Base-by-base conservation (phyloP, 768 basidiomycete genomes). In the Kwoniella botswanensis region DNA sequence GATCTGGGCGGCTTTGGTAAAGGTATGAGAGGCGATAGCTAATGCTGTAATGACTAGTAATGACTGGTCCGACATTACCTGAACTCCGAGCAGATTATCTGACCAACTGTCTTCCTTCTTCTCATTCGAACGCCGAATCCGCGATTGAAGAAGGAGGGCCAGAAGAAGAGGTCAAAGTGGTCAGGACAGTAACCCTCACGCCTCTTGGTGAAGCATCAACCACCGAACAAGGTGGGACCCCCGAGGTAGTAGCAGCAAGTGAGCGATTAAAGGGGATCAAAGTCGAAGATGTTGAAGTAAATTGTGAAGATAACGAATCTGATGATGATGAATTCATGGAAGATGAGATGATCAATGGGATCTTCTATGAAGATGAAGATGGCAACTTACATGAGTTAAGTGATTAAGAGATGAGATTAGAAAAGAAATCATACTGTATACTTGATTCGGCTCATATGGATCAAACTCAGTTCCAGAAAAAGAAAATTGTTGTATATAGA, bases 291-390 rank as follows among this genome's bases (percentile, higher is more conserved):
- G 53, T 18, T 10, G 55, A 24, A 26, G 35, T 41, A 0, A 46
- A 70, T 15, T 57, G 29, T 41, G 70, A 58, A n/a, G 63, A 71
- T 6, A 46, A 55, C 22, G 73, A 69, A 1, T 35, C 35, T 6
- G 71, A 75, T 24, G 68, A 72, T n/a, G 72, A 72, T 4, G 76
- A 72, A 56, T 67, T 55, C 4, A 52, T 46, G 17, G 74, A 77
- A 24, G 74, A 77, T 35, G 77, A 75, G 13, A 59, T 60, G 42
- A 79, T 81, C 54, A 58, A 54, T 21, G 79, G 76, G 1, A 74
- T 81, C 7, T 81, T 60, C 55, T 74, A 65, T 50, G 66, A 73
- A 11, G 71, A 73, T 44, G 68, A 73, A 21, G 70, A 76, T 21
- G 79, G 79, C 2, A 68, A 75, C 11, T 5, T 74, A 35, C 52